These are phyloP conservation scores for Hypoxylon sp. DNA, from an alignment of 2,329 filamentous ascomycete genomes.

Conservation along the genomic window DNA sequence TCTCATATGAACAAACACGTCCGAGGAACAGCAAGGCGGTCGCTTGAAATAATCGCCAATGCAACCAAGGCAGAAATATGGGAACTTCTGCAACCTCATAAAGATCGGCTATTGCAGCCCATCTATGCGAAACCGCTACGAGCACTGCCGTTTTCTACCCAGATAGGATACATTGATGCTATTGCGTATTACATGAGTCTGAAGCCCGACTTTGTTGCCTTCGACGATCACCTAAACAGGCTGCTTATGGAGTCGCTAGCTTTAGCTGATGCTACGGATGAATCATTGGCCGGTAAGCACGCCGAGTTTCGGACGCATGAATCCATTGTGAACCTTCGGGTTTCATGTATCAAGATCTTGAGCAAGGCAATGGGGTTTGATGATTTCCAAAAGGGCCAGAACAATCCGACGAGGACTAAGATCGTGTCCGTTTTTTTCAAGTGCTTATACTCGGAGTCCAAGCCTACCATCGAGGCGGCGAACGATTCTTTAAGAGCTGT, in stretches of 20 bases:
- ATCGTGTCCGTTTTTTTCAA: slow-evolving; percentile 99
- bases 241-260: slow-evolving; percentile 94
- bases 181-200: slow-evolving; percentile 95
- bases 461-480: slow-evolving; percentile 91
- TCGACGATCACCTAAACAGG: slow-evolving; percentile 91
- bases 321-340: slow-evolving; percentile 88
- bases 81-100: slow-evolving; percentile 89
- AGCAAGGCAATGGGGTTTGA: slow-evolving; percentile 94
- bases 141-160: slow-evolving; percentile 91
- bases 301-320: slow-evolving; percentile 96
- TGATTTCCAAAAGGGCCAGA: slow-evolving; percentile 84
- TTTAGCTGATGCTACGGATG: slow-evolving; percentile 93
- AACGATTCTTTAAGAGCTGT: slow-evolving; percentile 91
- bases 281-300: slow-evolving; percentile 91
- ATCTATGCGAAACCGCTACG: slow-evolving; percentile 96
- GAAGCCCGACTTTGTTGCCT: slow-evolving; percentile 88
- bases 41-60: slow-evolving; percentile 83
- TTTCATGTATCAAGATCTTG: slow-evolving; percentile 92
- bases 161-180: slow-evolving; percentile 98
- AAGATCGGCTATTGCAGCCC: slow-evolving; percentile 87
- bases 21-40: slow-evolving; percentile 84
- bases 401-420: slow-evolving; percentile 73
- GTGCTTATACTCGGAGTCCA: slow-evolving; percentile 91
- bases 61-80: slow-evolving; percentile 83
- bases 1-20: slow-evolving; percentile 97